These are phyloP conservation scores for Coccomyxa sp. DNA, from an alignment of 139 green algal species.

Conservation along the genomic window DNA sequence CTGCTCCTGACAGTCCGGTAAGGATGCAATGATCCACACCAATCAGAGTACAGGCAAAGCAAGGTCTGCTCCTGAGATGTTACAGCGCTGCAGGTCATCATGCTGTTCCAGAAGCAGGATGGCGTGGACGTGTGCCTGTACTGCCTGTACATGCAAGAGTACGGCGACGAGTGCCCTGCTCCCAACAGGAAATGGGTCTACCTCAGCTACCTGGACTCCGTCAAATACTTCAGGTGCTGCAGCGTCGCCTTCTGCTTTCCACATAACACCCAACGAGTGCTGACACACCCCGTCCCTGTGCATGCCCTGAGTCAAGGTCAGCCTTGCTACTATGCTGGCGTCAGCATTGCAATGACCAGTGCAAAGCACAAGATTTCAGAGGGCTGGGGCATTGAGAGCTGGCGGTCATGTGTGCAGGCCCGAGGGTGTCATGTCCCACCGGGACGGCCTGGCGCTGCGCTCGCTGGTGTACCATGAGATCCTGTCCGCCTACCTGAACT, in stretches of 20 bases:
- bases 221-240: constrained; percentile 97
- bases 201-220: constrained; percentile 95
- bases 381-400: too few species aligned
- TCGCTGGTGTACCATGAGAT: constrained; percentile 98
- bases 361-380: too few species aligned
- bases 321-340: too few species aligned
- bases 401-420: too few species aligned
- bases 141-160: constrained; percentile 97
- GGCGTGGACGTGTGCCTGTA: constrained; percentile 94
- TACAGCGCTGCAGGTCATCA: constrained; percentile 52
- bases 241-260: background rate
- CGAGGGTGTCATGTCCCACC: constrained; percentile 9
- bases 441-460: constrained; percentile 65
- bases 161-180: constrained; percentile 70
- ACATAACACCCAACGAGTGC: background rate
- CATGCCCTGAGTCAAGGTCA: too few species aligned
- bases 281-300: background rate
- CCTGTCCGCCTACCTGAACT: constrained; percentile 88
- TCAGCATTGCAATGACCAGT: too few species aligned
- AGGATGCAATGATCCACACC: background rate
- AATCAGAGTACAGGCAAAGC: background rate
- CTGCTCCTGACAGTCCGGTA: too few species aligned
- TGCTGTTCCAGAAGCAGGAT: constrained; percentile 92
- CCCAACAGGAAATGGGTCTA: constrained; percentile 92
- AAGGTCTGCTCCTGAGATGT: background rate